phyloP scores from a whole-genome alignment of 2,329 filamentous ascomycete species.

The Teratosphaeria epicoccoides region DNA sequence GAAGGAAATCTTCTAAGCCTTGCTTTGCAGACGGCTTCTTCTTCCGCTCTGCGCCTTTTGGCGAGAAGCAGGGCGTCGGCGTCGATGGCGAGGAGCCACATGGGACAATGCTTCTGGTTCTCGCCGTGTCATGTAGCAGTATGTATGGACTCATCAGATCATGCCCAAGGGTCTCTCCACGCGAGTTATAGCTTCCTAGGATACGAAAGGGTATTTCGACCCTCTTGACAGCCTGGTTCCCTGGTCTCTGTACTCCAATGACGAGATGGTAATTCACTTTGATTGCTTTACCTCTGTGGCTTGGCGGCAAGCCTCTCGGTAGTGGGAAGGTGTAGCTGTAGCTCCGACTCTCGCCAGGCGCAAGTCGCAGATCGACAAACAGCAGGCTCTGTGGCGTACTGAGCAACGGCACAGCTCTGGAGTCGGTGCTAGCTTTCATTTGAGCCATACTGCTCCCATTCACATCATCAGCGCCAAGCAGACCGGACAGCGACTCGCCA shows the following conservation, averaged over 20 bases:
- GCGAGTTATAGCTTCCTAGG: slow-evolving; percentile 79
- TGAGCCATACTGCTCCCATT: slow-evolving; percentile 75
- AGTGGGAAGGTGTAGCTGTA: slow-evolving; percentile 81
- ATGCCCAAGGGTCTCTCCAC: slow-evolving; percentile 82
- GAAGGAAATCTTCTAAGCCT: slow-evolving; percentile 55
- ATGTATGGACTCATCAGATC: slow-evolving; percentile 93
- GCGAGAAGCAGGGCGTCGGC: slow-evolving; percentile 9
- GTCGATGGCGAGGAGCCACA: slow-evolving; percentile 5
- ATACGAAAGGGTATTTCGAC: slow-evolving; percentile 89
- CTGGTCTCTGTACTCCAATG: slow-evolving; percentile 80
- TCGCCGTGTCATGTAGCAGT: slow-evolving; percentile 71
- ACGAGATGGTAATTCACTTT: slow-evolving; percentile 88
- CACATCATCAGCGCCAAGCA: slow-evolving; percentile 76
- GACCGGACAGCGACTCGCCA: slow-evolving; percentile 74
- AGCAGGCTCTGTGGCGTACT: slow-evolving; percentile 91
- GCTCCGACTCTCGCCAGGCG: slow-evolving; percentile 75
- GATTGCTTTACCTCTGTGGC: slow-evolving; percentile 81
- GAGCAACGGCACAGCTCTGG: slow-evolving; percentile 80
- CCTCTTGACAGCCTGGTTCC: slow-evolving; percentile 72
- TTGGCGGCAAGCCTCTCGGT: slow-evolving; percentile 81
- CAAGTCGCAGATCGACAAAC: slow-evolving; percentile 83
- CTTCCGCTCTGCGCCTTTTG: slow-evolving; percentile 31
- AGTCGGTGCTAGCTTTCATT: slow-evolving; percentile 79
- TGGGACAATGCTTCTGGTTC: slow-evolving; percentile 32
- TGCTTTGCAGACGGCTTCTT: slow-evolving; percentile 17